A percentile compares a stretch with the other conserved stretches of the same genome.
phyloP scores from a whole-genome alignment of 2,329 filamentous ascomycete genomes.

The Coniochaeta sp. region DNA sequence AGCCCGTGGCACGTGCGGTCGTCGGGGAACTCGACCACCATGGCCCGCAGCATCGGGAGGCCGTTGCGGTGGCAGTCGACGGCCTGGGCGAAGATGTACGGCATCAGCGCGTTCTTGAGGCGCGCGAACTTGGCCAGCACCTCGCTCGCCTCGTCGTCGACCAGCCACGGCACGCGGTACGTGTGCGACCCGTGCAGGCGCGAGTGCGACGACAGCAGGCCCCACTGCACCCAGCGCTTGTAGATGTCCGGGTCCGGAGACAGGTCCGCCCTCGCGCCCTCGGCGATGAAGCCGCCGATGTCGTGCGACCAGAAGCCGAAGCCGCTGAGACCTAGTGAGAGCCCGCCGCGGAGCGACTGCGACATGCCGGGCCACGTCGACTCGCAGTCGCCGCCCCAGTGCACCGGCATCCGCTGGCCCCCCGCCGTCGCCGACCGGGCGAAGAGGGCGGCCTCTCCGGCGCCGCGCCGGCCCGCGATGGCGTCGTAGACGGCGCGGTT shows the following conservation, averaged over 20 bases:
- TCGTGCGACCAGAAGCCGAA: conserved; percentile 13
- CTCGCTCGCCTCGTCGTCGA: conserved; percentile 43
- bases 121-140: no score
- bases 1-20: no score
- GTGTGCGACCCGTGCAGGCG: conserved; percentile 60
- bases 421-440: conserved; percentile 59
- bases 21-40: no score
- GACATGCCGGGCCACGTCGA: conserved; percentile 64
- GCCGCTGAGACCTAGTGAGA: conserved; percentile 10
- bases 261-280: no score
- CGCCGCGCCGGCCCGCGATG: conserved; percentile 8
- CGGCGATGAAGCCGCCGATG: conserved; percentile 35
- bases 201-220: conserved; percentile 59
- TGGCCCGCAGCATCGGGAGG: no score
- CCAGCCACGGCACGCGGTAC: conserved; percentile 64
- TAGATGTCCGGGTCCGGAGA: conserved; percentile 47
- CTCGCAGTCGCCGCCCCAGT: conserved; percentile 68
- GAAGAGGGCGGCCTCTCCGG: conserved; percentile 51
- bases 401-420: conserved; percentile 57
- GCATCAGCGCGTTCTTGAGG: no score
- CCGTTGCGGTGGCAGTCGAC: no score
- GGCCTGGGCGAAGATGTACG: no score
- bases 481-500: no score
- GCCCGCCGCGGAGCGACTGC: conserved; percentile 29
- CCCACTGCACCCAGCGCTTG: conserved; percentile 68